Evolutionary conservation across 768 basidiomycete species (phyloP), one percentile per base, ranked within the genome.

Genomic region (Suillus tomentosus): DNA sequence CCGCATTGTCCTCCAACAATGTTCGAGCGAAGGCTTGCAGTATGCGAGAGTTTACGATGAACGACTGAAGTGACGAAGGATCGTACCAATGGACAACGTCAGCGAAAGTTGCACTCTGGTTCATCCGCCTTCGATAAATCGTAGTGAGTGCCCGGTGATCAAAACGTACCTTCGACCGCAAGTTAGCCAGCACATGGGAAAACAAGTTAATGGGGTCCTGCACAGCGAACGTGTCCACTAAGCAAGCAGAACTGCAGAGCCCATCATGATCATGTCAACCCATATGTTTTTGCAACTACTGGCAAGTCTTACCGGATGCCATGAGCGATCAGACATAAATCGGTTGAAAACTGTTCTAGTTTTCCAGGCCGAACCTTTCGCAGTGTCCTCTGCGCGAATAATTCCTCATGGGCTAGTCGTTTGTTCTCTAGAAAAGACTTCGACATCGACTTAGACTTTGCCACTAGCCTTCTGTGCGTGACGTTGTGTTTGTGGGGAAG

Each of bases 51-150:
- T 88, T 86, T 37, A 87, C 79, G 63, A 88, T 78, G 71, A 89
- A 87, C 2, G 84, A 82, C 67, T 89, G 87, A 15, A 77, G 74
- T 4, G 82, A 79, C 39, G 68, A 58, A 13, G 79, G 64, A 34
- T 88, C 85, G 54, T 82, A 79, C 53, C 86, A 64, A 66, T 85
- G 78, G 40, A 79, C 62, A 36, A 88, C 73, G 43, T 73, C 62
- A 11, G 69, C 45, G 71, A 88, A 89, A 19, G 66, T 51, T 9
- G 70, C 11, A 48, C 65, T 69, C 66, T 70, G 54, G 24, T n/a
- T 42, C 34, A 24, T 42, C 62, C 27, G 31, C 60, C 22, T 45
- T 34, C 17, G 27, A 53, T 53, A 19, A 61, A 56, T 43, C 61
- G 43, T 56, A 3, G 15, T 55, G 15, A 17, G 43, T 43, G 19